These are phyloP conservation scores for Erysiphe pulchra DNA, from an alignment of 2,329 filamentous ascomycete genomes.

Conservation along the genomic window DNA sequence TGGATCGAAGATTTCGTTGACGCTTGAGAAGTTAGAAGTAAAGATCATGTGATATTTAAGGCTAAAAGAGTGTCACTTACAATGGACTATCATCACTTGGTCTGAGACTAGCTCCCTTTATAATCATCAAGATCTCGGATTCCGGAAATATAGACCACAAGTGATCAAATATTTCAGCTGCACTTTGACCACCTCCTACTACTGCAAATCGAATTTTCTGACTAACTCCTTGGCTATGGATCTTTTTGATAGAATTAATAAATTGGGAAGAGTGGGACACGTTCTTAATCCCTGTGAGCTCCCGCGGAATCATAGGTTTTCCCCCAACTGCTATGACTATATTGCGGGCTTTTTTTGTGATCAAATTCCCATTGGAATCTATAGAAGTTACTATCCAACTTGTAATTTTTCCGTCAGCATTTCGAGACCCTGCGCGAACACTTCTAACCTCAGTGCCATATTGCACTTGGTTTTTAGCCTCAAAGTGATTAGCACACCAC, in stretches of 20 bases:
- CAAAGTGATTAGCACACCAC: conserved; percentile 71
- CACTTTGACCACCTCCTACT: conserved; percentile 72
- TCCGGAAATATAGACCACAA: conserved; percentile 63
- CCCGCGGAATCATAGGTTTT: conserved; percentile 41
- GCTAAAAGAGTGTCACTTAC: conserved; percentile 23
- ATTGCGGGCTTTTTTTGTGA: conserved; percentile 18
- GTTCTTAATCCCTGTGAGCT: conserved; percentile 41
- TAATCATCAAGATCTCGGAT: conserved; percentile 49
- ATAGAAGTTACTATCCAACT: conserved; percentile 12
- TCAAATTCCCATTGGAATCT: conserved; percentile 15
- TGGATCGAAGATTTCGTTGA: conserved; percentile 93
- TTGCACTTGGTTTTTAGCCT: conserved; percentile 24
- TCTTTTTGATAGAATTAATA: conserved; percentile 32
- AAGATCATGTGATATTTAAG: neutral
- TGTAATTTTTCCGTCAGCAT: conserved; percentile 8
- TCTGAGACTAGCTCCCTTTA: conserved; percentile 58
- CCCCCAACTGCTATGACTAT: conserved; percentile 41
- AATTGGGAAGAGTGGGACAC: conserved; percentile 83
- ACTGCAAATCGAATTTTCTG: conserved; percentile 34
- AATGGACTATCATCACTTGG: conserved; percentile 94
- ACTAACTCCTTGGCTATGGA: conserved; percentile 17
- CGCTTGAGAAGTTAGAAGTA: conserved; percentile 21
- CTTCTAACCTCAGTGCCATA: conserved; percentile 62
- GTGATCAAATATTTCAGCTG: conserved; percentile 87
- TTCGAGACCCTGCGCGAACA: conserved; percentile 4